Base-by-base conservation (phyloP, 2,329 filamentous ascomycete species). In the Pseudogymnoascus sp. region DNA sequence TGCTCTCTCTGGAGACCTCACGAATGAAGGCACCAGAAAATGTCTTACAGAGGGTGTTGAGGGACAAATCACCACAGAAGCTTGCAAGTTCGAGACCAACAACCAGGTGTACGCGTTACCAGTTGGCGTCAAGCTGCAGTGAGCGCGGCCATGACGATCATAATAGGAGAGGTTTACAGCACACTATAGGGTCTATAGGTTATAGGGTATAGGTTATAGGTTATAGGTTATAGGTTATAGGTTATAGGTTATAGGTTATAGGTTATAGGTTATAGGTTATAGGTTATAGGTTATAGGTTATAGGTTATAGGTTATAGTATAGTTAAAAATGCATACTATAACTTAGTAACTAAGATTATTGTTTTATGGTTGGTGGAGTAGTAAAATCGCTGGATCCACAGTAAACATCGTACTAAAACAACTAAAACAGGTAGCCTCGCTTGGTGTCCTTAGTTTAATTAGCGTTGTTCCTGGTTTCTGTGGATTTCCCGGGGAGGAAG, bases 31-130 rank as follows among this genome's bases (percentile, higher is more conserved):
- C 28, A 71, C 69, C 4, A 70, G 68, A 7, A 64, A 63, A 14
- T 80, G 78, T 65, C 66, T 81, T 63, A 77, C 75, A 18, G 77
- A 80, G 66, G 68, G 66, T 1, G 62, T 59, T 5, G 62, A 67
- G 4, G 68, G 69, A 1, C 61, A 63, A 6, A 73, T 74, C 3
- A 65, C 63, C 3, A 65, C 73, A 16, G 65, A 64, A 25, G 63
- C 65, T 12, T 79, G 78, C 69, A 72, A 75, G 31, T 73, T 72
- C 61, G 71, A 74, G 64, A 67, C 68, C 25, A 76, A 80, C 65
- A 75, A 70, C 56, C 79, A 81, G 69, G 79, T 81, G 8, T 72
- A 80, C 67, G 77, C 73, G 11, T 68, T 81, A 38, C 79, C 79
- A 0, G 74, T 76, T 66, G 79, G 79, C 14, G 44, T 31, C 2